phyloP scores from a whole-genome alignment of 75 land plant genomes.

The Pseudotsuga menziesii region DNA sequence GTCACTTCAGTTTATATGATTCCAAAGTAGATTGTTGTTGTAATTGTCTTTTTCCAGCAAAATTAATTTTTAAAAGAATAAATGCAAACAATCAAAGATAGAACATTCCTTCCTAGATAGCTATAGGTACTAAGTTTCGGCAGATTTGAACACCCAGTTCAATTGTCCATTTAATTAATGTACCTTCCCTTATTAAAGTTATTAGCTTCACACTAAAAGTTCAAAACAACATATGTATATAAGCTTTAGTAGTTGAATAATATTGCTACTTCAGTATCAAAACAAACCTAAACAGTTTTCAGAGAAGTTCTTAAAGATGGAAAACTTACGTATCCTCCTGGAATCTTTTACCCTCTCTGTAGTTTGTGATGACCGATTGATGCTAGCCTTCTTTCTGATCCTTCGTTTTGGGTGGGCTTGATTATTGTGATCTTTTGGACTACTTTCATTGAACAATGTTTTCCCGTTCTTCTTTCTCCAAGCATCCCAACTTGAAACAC shows the following conservation, averaged over 20 bases:
- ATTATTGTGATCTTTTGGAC: not conserved
- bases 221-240: no score
- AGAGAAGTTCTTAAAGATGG: not conserved
- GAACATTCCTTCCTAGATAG: not conserved
- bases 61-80: not conserved
- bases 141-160: not conserved
- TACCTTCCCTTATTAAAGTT: not conserved
- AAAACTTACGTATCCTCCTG: conserved; percentile 2
- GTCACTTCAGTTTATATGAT: no score
- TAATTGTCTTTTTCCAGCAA: not conserved
- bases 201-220: not conserved
- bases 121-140: not conserved
- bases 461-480: conserved; percentile 3
- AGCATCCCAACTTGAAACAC: not conserved
- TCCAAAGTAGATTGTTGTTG: no score
- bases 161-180: not conserved
- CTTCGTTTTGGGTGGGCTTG: not conserved
- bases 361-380: not conserved
- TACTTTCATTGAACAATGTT: not conserved
- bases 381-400: not conserved
- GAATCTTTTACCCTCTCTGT: conserved; percentile 5
- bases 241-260: not conserved
- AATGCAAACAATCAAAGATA: not conserved
- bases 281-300: not conserved
- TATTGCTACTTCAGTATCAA: not conserved